Evolutionary conservation across 805 yeast species (phyloP).

Genomic region (Hanseniaspora occidentalis): DNA sequence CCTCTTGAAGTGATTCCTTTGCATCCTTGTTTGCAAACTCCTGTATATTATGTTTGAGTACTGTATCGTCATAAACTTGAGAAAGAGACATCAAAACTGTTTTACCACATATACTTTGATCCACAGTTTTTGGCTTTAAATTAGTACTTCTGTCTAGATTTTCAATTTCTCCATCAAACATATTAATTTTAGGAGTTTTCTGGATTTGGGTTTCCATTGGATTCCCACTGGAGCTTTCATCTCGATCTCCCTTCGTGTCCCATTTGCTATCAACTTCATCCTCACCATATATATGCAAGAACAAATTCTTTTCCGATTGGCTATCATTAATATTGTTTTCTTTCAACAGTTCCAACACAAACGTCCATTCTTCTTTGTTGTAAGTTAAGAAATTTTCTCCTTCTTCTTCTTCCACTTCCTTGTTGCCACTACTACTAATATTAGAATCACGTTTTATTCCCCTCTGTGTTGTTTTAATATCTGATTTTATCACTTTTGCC

Average conservation of each 20-base stretch:
- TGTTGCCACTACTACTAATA: conserved; percentile 1
- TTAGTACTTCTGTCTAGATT: no score
- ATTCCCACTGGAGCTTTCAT: not conserved
- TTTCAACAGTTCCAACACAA: conserved; percentile 10
- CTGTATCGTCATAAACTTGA: not conserved
- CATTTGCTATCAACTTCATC: not conserved
- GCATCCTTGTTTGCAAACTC: not conserved
- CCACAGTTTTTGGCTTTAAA: no score
- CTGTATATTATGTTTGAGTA: no score
- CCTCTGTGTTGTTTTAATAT: no score
- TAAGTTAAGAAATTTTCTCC: conserved; percentile 8
- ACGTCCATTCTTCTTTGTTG: conserved; percentile 20
- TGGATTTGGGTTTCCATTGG: not conserved
- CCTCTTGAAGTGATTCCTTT: not conserved
- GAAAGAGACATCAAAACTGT: not conserved
- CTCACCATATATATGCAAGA: not conserved
- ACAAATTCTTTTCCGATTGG: not conserved
- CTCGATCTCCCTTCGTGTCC: not conserved
- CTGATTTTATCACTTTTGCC: not conserved
- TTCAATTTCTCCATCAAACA: not conserved
- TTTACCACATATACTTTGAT: no score
- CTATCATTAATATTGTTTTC: conserved; percentile 4
- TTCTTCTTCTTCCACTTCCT: not conserved
- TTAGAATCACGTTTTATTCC: no score
- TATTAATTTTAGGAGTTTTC: no score